A percentile compares a stretch with the other conserved stretches of the same genome.
Evolutionary conservation across 179 eudicot genomes (phyloP).

Genomic region (Gypsophila paniculata): DNA sequence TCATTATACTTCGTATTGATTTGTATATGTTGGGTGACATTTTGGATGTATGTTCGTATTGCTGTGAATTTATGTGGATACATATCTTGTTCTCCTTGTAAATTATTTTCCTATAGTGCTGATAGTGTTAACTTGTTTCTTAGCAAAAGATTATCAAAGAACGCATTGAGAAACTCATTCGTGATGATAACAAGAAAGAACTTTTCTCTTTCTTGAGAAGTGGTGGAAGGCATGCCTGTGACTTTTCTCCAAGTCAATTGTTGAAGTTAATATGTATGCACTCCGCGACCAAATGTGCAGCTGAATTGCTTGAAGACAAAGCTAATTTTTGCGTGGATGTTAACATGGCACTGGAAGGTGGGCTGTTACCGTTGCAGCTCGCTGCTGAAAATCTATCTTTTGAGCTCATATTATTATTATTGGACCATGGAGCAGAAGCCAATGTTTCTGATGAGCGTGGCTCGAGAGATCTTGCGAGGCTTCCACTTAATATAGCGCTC

Average conservation of each 20-base stretch:
- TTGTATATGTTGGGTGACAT: too few species aligned
- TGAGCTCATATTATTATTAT: not conserved
- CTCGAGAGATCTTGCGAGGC: not conserved
- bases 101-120: not conserved
- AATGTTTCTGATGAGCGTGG: not conserved
- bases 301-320: not conserved
- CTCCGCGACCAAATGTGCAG: not conserved
- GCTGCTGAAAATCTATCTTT: slow-evolving; percentile 8
- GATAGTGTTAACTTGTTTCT: too few species aligned
- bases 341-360: not conserved
- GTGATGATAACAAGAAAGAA: not conserved
- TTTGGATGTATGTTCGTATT: too few species aligned
- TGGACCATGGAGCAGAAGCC: not conserved
- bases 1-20: too few species aligned
- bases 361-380: not conserved
- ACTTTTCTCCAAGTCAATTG: not conserved
- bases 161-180: not conserved
- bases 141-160: not conserved
- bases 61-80: not conserved
- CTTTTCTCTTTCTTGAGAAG: not conserved
- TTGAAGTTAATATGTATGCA: not conserved
- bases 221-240: too few species aligned
- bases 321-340: not conserved
- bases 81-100: not conserved
- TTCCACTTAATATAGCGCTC: slow-evolving; percentile 7